Evolutionary conservation across 2,329 filamentous ascomycete species (phyloP).

Genomic region (Paraphaeosphaeria sporulosa): DNA sequence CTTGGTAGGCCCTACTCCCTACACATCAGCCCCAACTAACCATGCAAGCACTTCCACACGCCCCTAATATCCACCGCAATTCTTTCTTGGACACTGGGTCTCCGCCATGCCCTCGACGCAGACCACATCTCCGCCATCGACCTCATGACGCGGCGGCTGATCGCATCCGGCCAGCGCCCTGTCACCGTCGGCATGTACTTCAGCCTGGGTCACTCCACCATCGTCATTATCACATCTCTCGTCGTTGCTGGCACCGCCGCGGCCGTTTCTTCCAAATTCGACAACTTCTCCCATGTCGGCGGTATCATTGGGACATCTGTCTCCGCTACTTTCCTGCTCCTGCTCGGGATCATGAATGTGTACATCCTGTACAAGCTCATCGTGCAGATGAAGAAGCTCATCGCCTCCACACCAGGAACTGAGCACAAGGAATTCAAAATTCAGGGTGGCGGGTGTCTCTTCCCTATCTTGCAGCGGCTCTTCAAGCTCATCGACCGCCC

Average conservation of each 20-base stretch:
- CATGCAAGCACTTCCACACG: constrained; percentile 48
- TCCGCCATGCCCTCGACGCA: constrained; percentile 96
- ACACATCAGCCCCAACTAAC: constrained; percentile 1
- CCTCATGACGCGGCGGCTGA: constrained; percentile 87
- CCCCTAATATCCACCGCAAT: constrained; percentile 79
- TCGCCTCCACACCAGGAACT: constrained; percentile 59
- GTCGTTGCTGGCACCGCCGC: constrained; percentile 91
- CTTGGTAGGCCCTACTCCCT: constrained; percentile 51
- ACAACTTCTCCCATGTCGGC: constrained; percentile 79
- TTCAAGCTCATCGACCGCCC: constrained; percentile 77
- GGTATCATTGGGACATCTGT: constrained; percentile 90
- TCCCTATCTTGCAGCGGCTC: constrained; percentile 73
- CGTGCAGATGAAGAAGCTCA: constrained; percentile 69
- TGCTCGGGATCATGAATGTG: constrained; percentile 82
- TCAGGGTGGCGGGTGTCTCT: constrained; percentile 79
- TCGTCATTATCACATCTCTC: constrained; percentile 88
- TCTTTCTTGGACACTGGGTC: constrained; percentile 85
- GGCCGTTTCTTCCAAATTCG: constrained; percentile 81
- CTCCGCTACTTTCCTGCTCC: constrained; percentile 80
- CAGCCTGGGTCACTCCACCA: constrained; percentile 90
- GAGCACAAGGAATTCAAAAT: constrained; percentile 67
- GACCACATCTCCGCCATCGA: constrained; percentile 94
- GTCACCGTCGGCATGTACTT: constrained; percentile 96
- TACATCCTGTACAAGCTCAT: constrained; percentile 85
- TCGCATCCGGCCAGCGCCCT: constrained; percentile 83